Percentiles rank a stretch among this genome's conserved stretches.
Evolutionary conservation across 306 rosid species (phyloP).

Genomic region (Rosa rugosa): DNA sequence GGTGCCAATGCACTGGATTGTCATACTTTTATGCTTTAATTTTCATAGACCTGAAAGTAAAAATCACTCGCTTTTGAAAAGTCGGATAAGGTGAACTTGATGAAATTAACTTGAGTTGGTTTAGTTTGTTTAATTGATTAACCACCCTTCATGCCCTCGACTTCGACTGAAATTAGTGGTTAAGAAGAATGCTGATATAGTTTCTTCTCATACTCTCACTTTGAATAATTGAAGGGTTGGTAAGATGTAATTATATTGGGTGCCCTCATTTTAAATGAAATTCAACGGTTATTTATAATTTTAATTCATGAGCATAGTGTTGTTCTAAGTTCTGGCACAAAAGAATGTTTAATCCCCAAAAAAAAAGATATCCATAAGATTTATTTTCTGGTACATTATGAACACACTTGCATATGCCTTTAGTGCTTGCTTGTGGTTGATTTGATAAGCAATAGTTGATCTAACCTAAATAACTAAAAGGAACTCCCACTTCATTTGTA

Average conservation of each 20-base stretch:
- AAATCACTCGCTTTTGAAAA: neutral
- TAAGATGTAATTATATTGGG: too few relatives aligned
- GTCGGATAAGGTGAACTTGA: neutral
- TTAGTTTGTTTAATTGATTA: neutral
- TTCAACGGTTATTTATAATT: too few relatives aligned
- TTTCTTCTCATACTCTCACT: neutral
- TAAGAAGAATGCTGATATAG: too few relatives aligned
- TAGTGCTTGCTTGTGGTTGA: neutral
- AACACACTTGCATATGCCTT: neutral
- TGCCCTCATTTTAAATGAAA: too few relatives aligned
- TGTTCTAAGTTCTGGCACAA: too few relatives aligned
- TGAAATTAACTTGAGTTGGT: neutral
- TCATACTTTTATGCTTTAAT: constrained; percentile 3
- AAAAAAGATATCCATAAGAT: too few relatives aligned
- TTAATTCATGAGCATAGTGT: too few relatives aligned
- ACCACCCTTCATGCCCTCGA: neutral
- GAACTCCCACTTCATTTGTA: neutral
- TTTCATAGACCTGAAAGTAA: neutral
- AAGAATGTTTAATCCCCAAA: too few relatives aligned
- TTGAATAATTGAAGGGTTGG: neutral
- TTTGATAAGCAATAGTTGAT: neutral
- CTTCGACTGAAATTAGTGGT: too few relatives aligned
- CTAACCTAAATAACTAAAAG: neutral
- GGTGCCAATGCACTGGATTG: neutral
- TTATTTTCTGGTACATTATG: too few relatives aligned